phyloP scores from a whole-genome alignment of 495 filamentous ascomycete genomes.

The Talaromyces stipitatus region DNA sequence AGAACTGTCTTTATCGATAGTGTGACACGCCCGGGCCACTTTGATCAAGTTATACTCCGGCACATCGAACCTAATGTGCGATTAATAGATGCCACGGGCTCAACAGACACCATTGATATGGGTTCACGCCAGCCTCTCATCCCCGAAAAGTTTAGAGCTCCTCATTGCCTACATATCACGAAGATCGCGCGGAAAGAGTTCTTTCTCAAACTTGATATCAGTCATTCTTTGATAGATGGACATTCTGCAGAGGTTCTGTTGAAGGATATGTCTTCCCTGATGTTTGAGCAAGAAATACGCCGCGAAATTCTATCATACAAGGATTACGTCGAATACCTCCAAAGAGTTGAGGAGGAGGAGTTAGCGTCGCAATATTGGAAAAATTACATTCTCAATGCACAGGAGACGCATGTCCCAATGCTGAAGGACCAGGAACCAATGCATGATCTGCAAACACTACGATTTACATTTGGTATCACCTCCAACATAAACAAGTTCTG shows the following conservation, averaged over 20 bases:
- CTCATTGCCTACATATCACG: conserved; percentile 28
- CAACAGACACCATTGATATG: conserved; percentile 7
- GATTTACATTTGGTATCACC: conserved; percentile 18
- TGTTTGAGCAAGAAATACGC: conserved; percentile 3
- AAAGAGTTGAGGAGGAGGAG: neutral
- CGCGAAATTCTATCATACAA: conserved; percentile 10
- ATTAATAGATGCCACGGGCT: neutral
- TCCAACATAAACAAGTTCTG: conserved; percentile 12
- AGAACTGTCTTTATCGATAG: conserved; percentile 45
- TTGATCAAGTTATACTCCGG: conserved; percentile 32
- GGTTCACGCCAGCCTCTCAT: conserved; percentile 37
- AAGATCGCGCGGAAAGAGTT: conserved; percentile 14
- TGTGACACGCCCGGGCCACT: conserved; percentile 19
- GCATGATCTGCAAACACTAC: neutral
- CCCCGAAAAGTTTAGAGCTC: conserved; percentile 22
- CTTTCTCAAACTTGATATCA: conserved; percentile 34
- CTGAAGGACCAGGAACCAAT: neutral
- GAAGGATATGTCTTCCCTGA: neutral
- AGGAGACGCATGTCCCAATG: neutral
- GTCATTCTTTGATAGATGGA: conserved; percentile 30
- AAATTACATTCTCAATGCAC: neutral
- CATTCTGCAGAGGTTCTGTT: conserved; percentile 11
- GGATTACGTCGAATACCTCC: neutral
- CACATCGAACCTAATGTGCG: conserved; percentile 9
- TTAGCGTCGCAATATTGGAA: neutral